A percentile compares a stretch with the other conserved stretches of the same genome.
Conservation (phyloP, 176 grass and related monocot genomes). For the Aegilops longissima region DNA sequence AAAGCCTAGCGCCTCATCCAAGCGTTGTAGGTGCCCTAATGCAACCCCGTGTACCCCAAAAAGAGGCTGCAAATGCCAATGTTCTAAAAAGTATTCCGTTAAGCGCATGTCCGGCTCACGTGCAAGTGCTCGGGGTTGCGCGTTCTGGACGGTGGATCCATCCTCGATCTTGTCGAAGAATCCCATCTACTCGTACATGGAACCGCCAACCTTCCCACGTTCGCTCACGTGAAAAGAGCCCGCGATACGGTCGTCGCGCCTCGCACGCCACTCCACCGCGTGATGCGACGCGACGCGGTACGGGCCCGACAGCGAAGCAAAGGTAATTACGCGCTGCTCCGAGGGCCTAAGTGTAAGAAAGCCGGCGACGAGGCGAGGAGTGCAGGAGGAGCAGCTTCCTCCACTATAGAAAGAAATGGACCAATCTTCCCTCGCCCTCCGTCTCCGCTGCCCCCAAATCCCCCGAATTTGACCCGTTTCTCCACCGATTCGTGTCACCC, state of each 20-base stretch:
- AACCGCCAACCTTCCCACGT: background rate
- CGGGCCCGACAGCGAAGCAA: background rate
- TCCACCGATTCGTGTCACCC: background rate
- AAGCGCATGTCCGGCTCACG: too few relatives aligned
- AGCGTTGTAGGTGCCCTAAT: too few relatives aligned
- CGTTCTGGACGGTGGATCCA: background rate
- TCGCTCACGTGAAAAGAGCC: conserved; percentile 15
- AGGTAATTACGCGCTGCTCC: background rate
- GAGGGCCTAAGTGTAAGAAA: conserved; percentile 11
- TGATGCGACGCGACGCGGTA: background rate
- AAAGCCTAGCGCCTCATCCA: too few relatives aligned
- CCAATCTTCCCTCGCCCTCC: background rate
- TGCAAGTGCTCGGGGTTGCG: background rate
- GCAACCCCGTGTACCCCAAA: too few relatives aligned
- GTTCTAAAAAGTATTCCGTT: too few relatives aligned
- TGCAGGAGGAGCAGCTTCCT: background rate
- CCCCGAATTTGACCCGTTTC: background rate
- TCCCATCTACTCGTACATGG: background rate
- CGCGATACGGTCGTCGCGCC: background rate
- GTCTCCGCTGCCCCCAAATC: conserved; percentile 19
- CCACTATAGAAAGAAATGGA: conserved; percentile 32
- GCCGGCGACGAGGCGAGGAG: background rate
- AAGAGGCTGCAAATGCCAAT: too few relatives aligned
- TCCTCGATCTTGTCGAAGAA: conserved; percentile 36
- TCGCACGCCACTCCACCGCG: conserved; percentile 29